Conservation (phyloP, 768 basidiomycete species). For the Pleurotus platypus region DNA sequence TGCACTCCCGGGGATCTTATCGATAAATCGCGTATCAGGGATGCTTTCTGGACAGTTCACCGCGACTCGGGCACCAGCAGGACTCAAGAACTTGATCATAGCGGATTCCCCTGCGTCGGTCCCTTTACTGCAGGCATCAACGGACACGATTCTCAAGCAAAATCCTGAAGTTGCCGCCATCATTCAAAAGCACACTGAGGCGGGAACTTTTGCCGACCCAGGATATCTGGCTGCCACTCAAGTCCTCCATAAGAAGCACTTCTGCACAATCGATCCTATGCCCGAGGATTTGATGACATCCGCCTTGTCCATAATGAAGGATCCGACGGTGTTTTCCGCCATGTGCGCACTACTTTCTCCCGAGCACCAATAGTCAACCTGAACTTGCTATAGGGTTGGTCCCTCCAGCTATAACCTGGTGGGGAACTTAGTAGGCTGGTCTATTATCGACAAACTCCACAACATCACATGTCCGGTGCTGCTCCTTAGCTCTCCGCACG, state of each 20-base stretch:
- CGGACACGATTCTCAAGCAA: not conserved
- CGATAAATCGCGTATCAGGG: conserved; percentile 17
- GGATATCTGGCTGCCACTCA: conserved; percentile 29
- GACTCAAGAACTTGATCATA: conserved; percentile 31
- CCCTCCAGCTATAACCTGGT: conserved; percentile 28
- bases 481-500: conserved; percentile 17
- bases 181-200: not conserved
- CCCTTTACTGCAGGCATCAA: conserved; percentile 17
- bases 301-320: conserved; percentile 18
- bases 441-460: conserved; percentile 17
- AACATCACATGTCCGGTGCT: conserved; percentile 18
- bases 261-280: conserved; percentile 27
- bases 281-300: conserved; percentile 27
- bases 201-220: conserved; percentile 4
- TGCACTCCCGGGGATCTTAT: not conserved
- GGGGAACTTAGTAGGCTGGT: conserved; percentile 18
- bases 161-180: not conserved
- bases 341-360: conserved; percentile 22
- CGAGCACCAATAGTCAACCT: not conserved
- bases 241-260: conserved; percentile 28
- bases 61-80: conserved; percentile 30
- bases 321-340: conserved; percentile 27
- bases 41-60: conserved; percentile 44
- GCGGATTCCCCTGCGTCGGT: conserved; percentile 25
- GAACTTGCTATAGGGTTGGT: conserved; percentile 25